These are phyloP conservation scores for Neurospora tetrasperma DNA, from an alignment of 495 filamentous ascomycete genomes.

Conservation along the genomic window DNA sequence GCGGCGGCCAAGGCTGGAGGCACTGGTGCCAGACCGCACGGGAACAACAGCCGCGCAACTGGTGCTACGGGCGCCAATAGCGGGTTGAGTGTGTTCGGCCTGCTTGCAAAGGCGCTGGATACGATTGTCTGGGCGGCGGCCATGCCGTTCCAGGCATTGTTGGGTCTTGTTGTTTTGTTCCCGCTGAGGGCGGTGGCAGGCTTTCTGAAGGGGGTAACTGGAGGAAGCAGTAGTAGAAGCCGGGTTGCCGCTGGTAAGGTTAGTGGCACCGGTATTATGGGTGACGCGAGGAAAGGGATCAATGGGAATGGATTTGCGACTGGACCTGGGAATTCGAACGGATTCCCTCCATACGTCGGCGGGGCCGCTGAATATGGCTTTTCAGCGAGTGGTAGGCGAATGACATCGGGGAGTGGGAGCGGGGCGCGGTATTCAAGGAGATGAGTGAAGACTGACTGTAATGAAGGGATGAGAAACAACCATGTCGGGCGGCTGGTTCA, in stretches of 20 bases:
- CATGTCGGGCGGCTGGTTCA: not conserved
- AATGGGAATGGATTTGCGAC: not conserved
- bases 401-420: not conserved
- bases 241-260: not conserved
- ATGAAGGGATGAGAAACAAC: not conserved
- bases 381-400: not conserved
- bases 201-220: conserved; percentile 9
- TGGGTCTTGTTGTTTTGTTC: conserved; percentile 10
- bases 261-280: not conserved
- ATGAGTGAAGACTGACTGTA: not conserved
- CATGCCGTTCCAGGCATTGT: conserved; percentile 25
- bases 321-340: not conserved
- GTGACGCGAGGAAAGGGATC: not conserved
- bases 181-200: conserved; percentile 13
- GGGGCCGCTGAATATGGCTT: not conserved
- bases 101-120: not conserved
- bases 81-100: not conserved
- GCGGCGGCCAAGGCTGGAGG: conserved; percentile 49
- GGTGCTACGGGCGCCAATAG: not conserved
- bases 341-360: not conserved
- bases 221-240: not conserved
- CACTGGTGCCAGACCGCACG: not conserved
- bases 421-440: not conserved
- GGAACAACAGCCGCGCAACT: not conserved
- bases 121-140: conserved; percentile 8